Conservation (phyloP, 2,329 filamentous ascomycete genomes). For the Fusarium guadeloupense region DNA sequence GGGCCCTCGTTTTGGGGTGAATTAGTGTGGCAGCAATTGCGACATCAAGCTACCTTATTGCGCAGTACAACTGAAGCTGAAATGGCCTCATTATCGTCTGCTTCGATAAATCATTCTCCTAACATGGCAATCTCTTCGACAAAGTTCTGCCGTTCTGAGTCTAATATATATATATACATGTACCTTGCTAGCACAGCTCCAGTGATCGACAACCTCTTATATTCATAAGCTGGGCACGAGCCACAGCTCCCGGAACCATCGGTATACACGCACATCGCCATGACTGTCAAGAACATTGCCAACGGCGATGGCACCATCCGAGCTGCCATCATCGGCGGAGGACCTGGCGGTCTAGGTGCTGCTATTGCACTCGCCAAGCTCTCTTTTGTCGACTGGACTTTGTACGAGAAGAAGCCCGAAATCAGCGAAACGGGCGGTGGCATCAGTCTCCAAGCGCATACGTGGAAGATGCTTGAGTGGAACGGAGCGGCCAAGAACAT, state of each 20-base stretch:
- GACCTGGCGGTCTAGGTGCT: conserved; percentile 44
- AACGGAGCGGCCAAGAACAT: conserved; percentile 47
- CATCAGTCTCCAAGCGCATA: conserved; percentile 49
- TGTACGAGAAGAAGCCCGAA: conserved; percentile 50
- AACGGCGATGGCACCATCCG: conserved; percentile 24
- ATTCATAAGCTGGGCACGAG: neutral
- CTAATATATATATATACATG: too few relatives aligned
- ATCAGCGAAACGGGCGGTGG: conserved; percentile 51
- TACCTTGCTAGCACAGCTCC: neutral
- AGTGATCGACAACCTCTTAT: neutral
- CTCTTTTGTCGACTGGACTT: conserved; percentile 45
- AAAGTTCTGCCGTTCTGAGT: neutral
- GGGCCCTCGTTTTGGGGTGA: too few relatives aligned
- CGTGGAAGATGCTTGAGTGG: conserved; percentile 49
- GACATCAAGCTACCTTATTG: too few relatives aligned
- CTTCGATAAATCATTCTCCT: too few relatives aligned
- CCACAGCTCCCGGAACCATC: neutral
- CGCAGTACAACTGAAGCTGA: conserved; percentile 33
- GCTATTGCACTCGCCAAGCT: conserved; percentile 46
- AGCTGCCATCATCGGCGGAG: conserved; percentile 44
- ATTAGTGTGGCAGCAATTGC: too few relatives aligned
- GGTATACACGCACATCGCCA: neutral
- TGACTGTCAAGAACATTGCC: conserved; percentile 30
- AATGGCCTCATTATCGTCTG: conserved; percentile 25
- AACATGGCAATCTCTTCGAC: neutral